Base-by-base conservation (phyloP, 129 eudicot species). In the Arctium lappa region DNA sequence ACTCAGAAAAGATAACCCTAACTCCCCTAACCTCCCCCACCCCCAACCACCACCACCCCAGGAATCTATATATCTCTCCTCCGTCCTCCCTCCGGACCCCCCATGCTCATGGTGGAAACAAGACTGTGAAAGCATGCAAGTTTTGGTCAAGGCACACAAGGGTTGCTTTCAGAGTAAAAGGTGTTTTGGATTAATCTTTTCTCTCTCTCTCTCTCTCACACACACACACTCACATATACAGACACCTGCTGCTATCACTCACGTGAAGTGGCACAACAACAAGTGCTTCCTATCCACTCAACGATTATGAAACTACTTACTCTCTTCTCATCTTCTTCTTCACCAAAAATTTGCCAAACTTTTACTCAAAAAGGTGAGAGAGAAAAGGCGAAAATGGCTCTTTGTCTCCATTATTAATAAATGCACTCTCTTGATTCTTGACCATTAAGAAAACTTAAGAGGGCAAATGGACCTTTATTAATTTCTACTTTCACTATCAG, bases 181-280 rank as follows among this genome's bases (percentile, higher is more conserved):
- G 71, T 84, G 44, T 73, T 65, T 84, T 84, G 84, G 84, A 84
- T 73, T 84, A 39, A 79, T 74, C 12, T 71, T 46, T 7, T 38
- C 37, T 30, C 18, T 32, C 62, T 37, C 73, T 38, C 76, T 42
- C 82, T 66, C 72, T 65, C 71, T 66, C 38, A 5, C 79, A 12
- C 73, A 27, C 15, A 40, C 48, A 65, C 44, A 83, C 72, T 69
- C 60, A 69, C 33, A 27, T 38, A 15, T 37, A 27, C 2, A 39
- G 53, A 22, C 60, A 78, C 63, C 75, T 73, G 82, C 83, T 85
- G 88, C 89, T 81, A 83, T 82, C 86, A 74, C 78, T 85, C 91
- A 89, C 91, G 89, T 87, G 93, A 85, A 83, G 88, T 80, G 86
- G 87, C 81, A 84, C 82, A 50, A 84, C 38, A 83, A 79, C 53